Percentiles rank a stretch among this genome's conserved stretches.
These are phyloP conservation scores for Boechera stricta DNA, from an alignment of 345 rosid species.

Conservation along the genomic window DNA sequence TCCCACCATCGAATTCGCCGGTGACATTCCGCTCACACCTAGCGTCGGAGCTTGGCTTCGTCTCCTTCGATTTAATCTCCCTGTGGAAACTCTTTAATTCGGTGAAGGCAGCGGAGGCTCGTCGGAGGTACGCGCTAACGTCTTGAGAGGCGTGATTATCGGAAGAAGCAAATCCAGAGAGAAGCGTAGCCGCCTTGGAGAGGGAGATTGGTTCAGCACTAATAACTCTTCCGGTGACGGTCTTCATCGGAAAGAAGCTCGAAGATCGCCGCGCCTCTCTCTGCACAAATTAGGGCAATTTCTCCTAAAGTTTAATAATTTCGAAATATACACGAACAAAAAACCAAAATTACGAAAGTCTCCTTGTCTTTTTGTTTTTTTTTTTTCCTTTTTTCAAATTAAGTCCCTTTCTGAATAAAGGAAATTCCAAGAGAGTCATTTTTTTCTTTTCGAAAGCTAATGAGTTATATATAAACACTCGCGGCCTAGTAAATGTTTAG, in stretches of 20 bases:
- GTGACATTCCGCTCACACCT: conserved; percentile 17
- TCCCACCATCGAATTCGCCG: conserved; percentile 27
- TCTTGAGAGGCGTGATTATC: conserved; percentile 61
- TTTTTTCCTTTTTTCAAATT: not conserved
- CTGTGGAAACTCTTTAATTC: conserved; percentile 50
- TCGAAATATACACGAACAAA: not conserved
- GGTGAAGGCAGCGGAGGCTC: conserved; percentile 48
- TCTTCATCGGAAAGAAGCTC: conserved; percentile 50
- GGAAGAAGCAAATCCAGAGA: conserved; percentile 52
- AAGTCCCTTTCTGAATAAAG: no score
- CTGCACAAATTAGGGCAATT: conserved; percentile 26
- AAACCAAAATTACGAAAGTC: not conserved
- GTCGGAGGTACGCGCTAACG: conserved; percentile 55
- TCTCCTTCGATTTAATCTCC: conserved; percentile 35
- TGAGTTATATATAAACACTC: not conserved
- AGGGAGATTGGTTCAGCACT: conserved; percentile 44
- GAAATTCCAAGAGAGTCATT: no score
- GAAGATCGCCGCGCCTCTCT: conserved; percentile 29
- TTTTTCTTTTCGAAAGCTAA: no score
- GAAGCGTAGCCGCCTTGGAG: conserved; percentile 50
- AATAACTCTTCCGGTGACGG: conserved; percentile 47
- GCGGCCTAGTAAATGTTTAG: rapidly evolving
- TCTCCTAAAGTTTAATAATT: not conserved
- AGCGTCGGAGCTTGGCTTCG: conserved; percentile 8
- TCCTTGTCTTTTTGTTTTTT: not conserved